Percentiles rank a stretch among this genome's conserved stretches.
Conservation (phyloP, 1,284 basidiomycete species). For the Melampsora occidentalis region DNA sequence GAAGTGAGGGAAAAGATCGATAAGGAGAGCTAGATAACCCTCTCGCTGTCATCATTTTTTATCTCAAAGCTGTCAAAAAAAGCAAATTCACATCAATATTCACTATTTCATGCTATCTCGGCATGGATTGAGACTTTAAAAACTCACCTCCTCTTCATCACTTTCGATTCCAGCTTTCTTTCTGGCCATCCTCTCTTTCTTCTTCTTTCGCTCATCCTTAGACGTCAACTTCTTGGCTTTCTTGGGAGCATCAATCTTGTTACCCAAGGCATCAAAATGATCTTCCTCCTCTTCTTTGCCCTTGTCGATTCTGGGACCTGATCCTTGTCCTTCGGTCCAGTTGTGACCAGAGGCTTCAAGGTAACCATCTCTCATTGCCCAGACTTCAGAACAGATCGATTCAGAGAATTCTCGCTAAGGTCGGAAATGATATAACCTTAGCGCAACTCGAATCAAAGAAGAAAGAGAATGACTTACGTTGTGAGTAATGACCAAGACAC, state of each 20-base stretch:
- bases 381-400: constrained; percentile 76
- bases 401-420: constrained; percentile 85
- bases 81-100: too few species aligned
- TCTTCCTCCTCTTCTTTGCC: constrained; percentile 79
- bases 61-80: too few species aligned
- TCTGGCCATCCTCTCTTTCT: constrained; percentile 85
- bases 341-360: constrained; percentile 94
- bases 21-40: too few species aligned
- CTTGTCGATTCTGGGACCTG: constrained; percentile 85
- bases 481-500: constrained; percentile 94
- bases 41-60: too few species aligned
- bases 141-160: constrained; percentile 41
- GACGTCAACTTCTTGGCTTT: constrained; percentile 68
- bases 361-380: constrained; percentile 89
- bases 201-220: constrained; percentile 75
- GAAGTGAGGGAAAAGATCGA: too few species aligned
- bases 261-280: constrained; percentile 89
- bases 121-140: too few species aligned
- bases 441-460: background rate
- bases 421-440: background rate
- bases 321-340: constrained; percentile 92
- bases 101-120: too few species aligned
- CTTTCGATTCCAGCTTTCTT: constrained; percentile 42
- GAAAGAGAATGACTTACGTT: constrained; percentile 55
- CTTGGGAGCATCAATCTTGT: constrained; percentile 84